Percentiles rank a stretch among this genome's conserved stretches.
Evolutionary conservation across 192 early-diverging fungal genomes (phyloP).

Genomic region (Geranomyces variabilis): DNA sequence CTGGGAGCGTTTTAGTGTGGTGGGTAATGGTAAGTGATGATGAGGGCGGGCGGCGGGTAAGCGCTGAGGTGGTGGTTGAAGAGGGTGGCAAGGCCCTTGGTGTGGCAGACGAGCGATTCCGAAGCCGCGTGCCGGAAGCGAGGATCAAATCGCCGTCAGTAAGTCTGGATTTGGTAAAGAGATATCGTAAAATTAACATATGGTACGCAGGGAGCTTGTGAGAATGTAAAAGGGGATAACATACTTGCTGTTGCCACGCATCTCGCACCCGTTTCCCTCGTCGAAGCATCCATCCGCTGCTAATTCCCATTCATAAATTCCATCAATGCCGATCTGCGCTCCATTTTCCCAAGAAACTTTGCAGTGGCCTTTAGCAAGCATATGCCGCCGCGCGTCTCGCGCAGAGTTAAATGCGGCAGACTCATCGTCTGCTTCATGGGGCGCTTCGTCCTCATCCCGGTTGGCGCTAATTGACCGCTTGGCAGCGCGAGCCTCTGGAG

Average conservation of each 20-base stretch:
- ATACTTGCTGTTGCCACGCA: too few relatives aligned
- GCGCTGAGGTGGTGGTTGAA: not conserved
- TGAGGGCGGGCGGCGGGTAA: too few relatives aligned
- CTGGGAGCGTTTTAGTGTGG: not conserved
- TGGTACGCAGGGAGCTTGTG: not conserved
- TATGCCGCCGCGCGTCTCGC: constrained; percentile 12
- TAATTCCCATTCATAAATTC: constrained; percentile 8
- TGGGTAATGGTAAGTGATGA: not conserved
- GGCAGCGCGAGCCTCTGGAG: constrained; percentile 15
- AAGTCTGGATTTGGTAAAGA: not conserved
- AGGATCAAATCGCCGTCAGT: not conserved
- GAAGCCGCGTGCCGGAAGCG: constrained; percentile 1
- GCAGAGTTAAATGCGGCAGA: constrained; percentile 1
- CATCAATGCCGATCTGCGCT: constrained; percentile 20
- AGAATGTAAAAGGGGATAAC: too few relatives aligned
- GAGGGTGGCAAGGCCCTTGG: not conserved
- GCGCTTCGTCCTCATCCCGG: not conserved
- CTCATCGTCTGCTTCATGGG: not conserved
- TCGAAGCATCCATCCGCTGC: not conserved
- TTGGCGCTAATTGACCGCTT: not conserved
- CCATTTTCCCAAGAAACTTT: constrained; percentile 22
- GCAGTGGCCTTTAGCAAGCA: constrained; percentile 22
- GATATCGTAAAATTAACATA: not conserved
- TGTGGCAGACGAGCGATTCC: not conserved
- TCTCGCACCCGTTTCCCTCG: too few relatives aligned